These are phyloP conservation scores for Endocalyx cinctus DNA, from an alignment of 2,329 filamentous ascomycete genomes.

Conservation along the genomic window DNA sequence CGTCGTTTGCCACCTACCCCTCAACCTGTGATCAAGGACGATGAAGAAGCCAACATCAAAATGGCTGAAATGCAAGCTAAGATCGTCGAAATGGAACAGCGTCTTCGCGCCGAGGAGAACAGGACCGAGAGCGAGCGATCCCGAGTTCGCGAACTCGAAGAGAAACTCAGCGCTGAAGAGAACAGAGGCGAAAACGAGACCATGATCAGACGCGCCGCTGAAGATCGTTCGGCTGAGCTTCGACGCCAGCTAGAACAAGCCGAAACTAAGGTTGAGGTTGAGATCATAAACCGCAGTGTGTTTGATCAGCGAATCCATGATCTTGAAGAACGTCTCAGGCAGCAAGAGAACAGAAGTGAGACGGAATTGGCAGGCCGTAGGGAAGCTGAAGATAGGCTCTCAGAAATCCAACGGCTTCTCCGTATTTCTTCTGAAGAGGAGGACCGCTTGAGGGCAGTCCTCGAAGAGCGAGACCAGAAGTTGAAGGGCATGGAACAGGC, in stretches of 20 bases:
- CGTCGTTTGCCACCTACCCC: slow-evolving; percentile 50
- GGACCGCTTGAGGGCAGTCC: slow-evolving; percentile 58
- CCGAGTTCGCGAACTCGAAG: slow-evolving; percentile 56
- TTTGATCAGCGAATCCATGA: slow-evolving; percentile 60
- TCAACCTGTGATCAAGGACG: slow-evolving; percentile 38
- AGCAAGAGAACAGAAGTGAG: slow-evolving; percentile 60
- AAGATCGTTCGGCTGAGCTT: slow-evolving; percentile 50
- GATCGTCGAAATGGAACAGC: slow-evolving; percentile 35
- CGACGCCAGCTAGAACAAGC: slow-evolving; percentile 51
- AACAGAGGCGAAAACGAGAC: slow-evolving; percentile 45
- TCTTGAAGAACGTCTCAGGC: slow-evolving; percentile 63
- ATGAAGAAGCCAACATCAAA: slow-evolving; percentile 49
- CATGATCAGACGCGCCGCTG: slow-evolving; percentile 43
- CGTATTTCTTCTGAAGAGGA: slow-evolving; percentile 70
- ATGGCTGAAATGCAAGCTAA: slow-evolving; percentile 56
- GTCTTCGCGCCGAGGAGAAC: slow-evolving; percentile 20
- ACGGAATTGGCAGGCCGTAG: slow-evolving; percentile 59
- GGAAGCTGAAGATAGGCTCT: slow-evolving; percentile 65
- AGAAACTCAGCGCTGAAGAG: slow-evolving; percentile 46
- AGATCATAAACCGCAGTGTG: slow-evolving; percentile 56
- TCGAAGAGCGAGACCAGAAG: slow-evolving; percentile 66
- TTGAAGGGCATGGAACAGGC: slow-evolving; percentile 56
- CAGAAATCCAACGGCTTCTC: slow-evolving; percentile 67
- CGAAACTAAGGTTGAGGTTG: slow-evolving; percentile 55
- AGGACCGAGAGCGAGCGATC: slow-evolving; percentile 23